Percentiles rank a stretch among this genome's conserved stretches.
phyloP scores from a whole-genome alignment of 371 early-diverging fungal genomes.

The Dentiscutata heterogama region DNA sequence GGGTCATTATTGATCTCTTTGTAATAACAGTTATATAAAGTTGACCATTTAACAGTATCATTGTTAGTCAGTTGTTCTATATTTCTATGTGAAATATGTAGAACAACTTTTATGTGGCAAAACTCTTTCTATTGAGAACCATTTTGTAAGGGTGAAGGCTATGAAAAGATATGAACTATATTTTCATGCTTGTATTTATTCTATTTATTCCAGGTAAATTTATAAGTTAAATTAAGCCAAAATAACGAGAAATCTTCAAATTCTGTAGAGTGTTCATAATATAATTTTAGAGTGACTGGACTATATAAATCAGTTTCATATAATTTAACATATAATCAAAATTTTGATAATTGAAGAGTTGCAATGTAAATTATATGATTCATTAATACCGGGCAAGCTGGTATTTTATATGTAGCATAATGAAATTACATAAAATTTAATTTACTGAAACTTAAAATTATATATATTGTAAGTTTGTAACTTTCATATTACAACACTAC shows the following conservation, averaged over 20 bases:
- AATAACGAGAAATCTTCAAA: conserved; percentile 16
- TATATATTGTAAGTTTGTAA: no score
- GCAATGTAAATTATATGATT: no score
- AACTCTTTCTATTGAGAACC: background rate
- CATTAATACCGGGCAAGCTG: background rate
- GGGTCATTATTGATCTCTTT: background rate
- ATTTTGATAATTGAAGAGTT: no score
- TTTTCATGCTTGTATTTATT: background rate
- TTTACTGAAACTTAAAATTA: no score
- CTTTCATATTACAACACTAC: no score
- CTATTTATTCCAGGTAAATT: background rate
- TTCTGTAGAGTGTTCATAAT: background rate
- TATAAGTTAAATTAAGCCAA: background rate
- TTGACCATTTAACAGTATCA: background rate
- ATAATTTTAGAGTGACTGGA: no score
- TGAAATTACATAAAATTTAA: no score
- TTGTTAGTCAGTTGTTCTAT: background rate
- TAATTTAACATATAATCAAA: no score
- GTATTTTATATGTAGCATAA: background rate
- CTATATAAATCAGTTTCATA: no score
- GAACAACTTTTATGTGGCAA: background rate
- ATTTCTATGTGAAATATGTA: background rate
- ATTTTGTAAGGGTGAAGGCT: background rate
- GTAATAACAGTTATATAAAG: background rate
- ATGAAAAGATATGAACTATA: background rate